Evolutionary conservation across 208 protist species (phyloP), one percentile per base, ranked within the genome.

Genomic region (Leishmania turanica): DNA sequence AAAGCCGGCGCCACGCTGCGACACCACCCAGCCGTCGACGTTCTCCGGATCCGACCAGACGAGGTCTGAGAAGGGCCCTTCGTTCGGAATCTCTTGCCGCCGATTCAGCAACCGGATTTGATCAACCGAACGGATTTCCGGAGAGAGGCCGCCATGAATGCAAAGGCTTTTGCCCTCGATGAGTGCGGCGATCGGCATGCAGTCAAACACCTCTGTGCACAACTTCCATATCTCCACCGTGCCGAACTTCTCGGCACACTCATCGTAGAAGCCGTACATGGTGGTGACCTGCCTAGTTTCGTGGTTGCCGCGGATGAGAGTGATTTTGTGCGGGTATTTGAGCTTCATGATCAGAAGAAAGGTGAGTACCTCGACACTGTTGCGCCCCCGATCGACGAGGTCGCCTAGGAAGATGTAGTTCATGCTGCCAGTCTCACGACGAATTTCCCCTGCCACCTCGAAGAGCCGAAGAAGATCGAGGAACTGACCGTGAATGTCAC

Each of bases 401-500:
- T 99, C 98, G 40, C 98, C 99, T 37, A 98, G 83, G 85, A 98
- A 98, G n/a, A 98, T 77, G 85, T 98, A 98, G 80, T 94, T 87
- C 87, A 91, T 97, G 81, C 87, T 91, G 6, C 80, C 79, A 54
- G 56, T 89, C 70, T 91, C 86, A 17, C 77, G 84, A 31, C 90
- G 86, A 42, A 98, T 83, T 68, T 96, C 90, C 15, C 98, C 99
- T 24, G 97, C 96, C 45, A 99, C 91, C 58, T 98, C 84, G 87
- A 99, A 99, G 24, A 99, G 89, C 49, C 99, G 90, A 34, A 99
- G 90, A 17, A 99, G 90, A 88, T 99, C 99, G 72, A 95, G 96
- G 73, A 99, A 99, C 94, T 99, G 99, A 11, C 99, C 99, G 87
- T 99, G 99, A 83, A 99, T 99, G 85, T 99, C 99, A 17, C 99